Base-by-base conservation (phyloP, 1,284 basidiomycete genomes). In the Leccinum holopus region DNA sequence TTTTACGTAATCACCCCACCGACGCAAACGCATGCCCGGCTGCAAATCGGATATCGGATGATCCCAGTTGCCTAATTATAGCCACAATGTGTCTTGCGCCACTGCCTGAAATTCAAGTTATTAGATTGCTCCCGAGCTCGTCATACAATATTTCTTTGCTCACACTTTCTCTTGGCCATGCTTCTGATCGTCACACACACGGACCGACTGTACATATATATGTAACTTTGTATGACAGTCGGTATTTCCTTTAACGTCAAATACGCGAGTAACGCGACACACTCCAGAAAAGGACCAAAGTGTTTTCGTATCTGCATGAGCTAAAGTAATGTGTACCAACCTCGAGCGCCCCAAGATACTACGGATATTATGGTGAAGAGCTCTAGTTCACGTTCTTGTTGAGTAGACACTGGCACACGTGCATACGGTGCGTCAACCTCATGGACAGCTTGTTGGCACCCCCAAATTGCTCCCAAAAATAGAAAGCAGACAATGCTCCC, bases 101-200 rank as follows among this genome's bases (percentile, higher is more conserved):
- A 21, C 21, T 44, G 33, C 52, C 33, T 49, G 63, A 47, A 18
- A 47, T 21, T 47, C 44, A 18, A 21, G 44, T 18, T 61, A 61
- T 18, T 61, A 61, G 37, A 47, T 49, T 47, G 35, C 35, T 39
- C 41, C 51, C 28, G 37, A 28, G 16, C 12, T 11, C 51, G 51
- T 51, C n/a, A 44, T 61, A 61, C 44, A 28, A 28, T 28, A 61
- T 61, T 64, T 52, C 39, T 51, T 53, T 16, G 12, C 39, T 47
- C 41, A 59, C 28, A 10, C 30, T 64, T 37, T 64, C 28, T 65
- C 55, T 68, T 63, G 32, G 56, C n/a, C 41, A 3, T 47, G 65
- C 59, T 69, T 70, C 63, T 69, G 60, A 68, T 61, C 68, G 51
- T 70, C 60, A 37, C 32, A 57, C 53, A 9, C 32, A 30, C 52